These are phyloP conservation scores for Podaxis sp. DNA, from an alignment of 768 basidiomycete genomes.

Conservation along the genomic window DNA sequence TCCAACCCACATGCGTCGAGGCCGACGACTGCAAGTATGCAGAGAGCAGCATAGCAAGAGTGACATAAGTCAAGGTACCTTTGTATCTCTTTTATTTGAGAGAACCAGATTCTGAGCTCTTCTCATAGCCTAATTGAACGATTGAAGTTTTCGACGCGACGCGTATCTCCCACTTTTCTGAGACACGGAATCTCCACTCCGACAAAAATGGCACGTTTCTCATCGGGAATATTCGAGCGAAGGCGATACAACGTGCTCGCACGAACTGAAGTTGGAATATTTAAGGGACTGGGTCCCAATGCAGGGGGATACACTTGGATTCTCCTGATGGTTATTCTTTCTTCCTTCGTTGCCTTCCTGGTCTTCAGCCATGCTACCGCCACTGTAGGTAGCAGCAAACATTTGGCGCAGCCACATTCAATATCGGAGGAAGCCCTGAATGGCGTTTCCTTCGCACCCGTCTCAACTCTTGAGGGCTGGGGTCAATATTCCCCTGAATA, in stretches of 20 bases:
- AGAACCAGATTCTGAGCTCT: not conserved
- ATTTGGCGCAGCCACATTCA: not conserved
- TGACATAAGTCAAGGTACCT: not conserved
- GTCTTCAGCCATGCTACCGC: not conserved
- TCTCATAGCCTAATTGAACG: not conserved
- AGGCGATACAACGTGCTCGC: not conserved
- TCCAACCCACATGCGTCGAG: not conserved
- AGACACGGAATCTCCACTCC: not conserved
- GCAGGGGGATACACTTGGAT: not conserved
- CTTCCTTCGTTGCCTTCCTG: not conserved
- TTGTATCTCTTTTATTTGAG: not conserved
- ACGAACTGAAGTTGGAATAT: not conserved
- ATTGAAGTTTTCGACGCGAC: not conserved
- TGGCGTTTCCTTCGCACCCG: not conserved
- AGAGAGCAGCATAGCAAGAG: not conserved
- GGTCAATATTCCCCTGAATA: constrained; percentile 64
- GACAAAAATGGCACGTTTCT: not conserved
- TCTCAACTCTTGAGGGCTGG: constrained; percentile 36
- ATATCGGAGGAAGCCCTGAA: not conserved
- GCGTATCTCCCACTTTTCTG: not conserved
- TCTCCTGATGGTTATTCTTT: not conserved
- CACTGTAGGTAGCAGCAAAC: not conserved
- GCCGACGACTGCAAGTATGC: not conserved
- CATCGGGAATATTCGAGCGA: no score
- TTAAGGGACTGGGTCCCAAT: not conserved